Conservation (phyloP, 2,329 filamentous ascomycete genomes). For the Xylaria sp. region DNA sequence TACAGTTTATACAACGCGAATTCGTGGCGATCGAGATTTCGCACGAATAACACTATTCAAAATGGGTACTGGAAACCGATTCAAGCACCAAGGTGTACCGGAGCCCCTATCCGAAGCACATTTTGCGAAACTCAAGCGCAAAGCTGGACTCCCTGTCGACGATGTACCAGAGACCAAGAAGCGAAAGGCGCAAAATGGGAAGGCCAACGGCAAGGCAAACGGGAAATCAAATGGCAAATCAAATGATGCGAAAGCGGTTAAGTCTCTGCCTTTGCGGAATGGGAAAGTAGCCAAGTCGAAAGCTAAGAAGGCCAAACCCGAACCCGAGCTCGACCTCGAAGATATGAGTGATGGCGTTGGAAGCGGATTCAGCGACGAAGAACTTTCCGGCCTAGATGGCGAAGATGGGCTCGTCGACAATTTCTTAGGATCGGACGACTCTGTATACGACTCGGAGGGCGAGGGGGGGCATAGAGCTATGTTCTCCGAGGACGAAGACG, state of each 20-base stretch:
- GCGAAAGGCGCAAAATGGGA: slow-evolving; percentile 54
- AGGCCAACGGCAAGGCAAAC: slow-evolving; percentile 44
- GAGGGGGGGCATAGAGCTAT: slow-evolving; percentile 70
- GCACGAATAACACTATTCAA: slow-evolving; percentile 48
- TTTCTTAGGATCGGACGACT: slow-evolving; percentile 70
- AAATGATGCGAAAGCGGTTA: slow-evolving; percentile 49
- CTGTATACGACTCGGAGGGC: slow-evolving; percentile 78
- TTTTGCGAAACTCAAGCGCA: slow-evolving; percentile 84
- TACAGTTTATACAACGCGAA: slow-evolving; percentile 12
- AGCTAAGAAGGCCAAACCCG: slow-evolving; percentile 54
- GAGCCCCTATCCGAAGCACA: slow-evolving; percentile 83
- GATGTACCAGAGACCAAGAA: slow-evolving; percentile 73
- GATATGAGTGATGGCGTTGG: slow-evolving; percentile 61
- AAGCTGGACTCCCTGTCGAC: slow-evolving; percentile 76
- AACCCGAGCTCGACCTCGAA: slow-evolving; percentile 57
- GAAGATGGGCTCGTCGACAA: slow-evolving; percentile 62
- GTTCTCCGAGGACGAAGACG: slow-evolving; percentile 94
- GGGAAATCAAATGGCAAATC: slow-evolving; percentile 48
- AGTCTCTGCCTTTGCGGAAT: slow-evolving; percentile 52
- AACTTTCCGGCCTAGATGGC: slow-evolving; percentile 53
- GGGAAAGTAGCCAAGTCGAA: slow-evolving; percentile 49
- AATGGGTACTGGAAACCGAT: slow-evolving; percentile 91
- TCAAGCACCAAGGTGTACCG: slow-evolving; percentile 87
- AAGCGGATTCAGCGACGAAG: slow-evolving; percentile 56
- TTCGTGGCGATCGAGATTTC: slow-evolving; percentile 2